phyloP scores from a whole-genome alignment of 2,329 filamentous ascomycete species.

The Emergomyces orientalis region DNA sequence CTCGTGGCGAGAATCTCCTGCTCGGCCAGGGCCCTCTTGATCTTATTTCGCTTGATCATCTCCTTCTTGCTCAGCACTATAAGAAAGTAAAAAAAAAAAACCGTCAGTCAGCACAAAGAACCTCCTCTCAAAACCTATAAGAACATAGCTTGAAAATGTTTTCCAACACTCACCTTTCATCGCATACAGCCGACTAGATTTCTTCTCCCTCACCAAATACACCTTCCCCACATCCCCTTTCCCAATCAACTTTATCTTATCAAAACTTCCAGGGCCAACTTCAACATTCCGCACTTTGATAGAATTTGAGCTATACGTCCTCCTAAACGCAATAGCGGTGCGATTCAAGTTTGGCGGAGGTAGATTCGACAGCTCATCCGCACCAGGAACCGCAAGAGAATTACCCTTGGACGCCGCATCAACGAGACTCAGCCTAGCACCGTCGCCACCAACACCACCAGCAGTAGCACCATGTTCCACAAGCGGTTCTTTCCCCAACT shows the following conservation, averaged over 20 bases:
- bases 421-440: constrained; percentile 46
- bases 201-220: constrained; percentile 95
- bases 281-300: constrained; percentile 98
- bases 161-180: constrained; percentile 72
- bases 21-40: constrained; percentile 93
- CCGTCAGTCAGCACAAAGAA: constrained; percentile 6
- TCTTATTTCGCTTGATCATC: constrained; percentile 99
- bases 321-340: constrained; percentile 65
- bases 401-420: constrained; percentile 32
- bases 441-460: constrained; percentile 29
- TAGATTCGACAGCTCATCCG: constrained; percentile 18
- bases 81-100: constrained; percentile 16
- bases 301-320: constrained; percentile 97
- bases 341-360: constrained; percentile 57
- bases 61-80: constrained; percentile 97
- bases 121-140: background rate
- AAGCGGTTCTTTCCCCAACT: constrained; percentile 74
- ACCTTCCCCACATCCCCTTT: constrained; percentile 99
- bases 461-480: constrained; percentile 45
- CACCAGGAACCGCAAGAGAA: constrained; percentile 25
- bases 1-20: constrained; percentile 97
- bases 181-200: constrained; percentile 86
- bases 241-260: constrained; percentile 99
- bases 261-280: constrained; percentile 88
- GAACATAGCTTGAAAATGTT: background rate